Base-by-base conservation (phyloP, 768 basidiomycete genomes). In the Tylopilus felleus region DNA sequence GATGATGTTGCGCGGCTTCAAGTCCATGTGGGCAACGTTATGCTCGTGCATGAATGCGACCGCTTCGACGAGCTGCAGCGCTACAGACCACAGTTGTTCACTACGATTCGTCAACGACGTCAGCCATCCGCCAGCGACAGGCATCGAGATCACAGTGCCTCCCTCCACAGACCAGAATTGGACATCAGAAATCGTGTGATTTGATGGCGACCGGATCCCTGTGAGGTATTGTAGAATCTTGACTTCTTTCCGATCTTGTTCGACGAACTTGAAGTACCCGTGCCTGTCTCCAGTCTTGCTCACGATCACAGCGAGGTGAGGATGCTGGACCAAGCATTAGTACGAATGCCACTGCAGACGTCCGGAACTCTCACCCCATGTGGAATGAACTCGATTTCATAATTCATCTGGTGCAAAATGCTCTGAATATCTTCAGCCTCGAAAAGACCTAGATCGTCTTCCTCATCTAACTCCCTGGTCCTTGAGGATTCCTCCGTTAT, bases 241-340 rank as follows among this genome's bases (percentile, higher is more conserved):
- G 10, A 59, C 43, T 22, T 63, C 57, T 7, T 22, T 21, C 4
- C 7, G 29, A 29, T 47, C 57, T 12, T 8, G 21, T 29, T 51
- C 9, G 1, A 47, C n/a, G 25, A 53, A 62, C 25, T 63, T 59
- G n/a, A 63, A 38, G 27, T 53, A 62, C 21, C 44, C 43, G 3
- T 16, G 31, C n/a, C 14, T 9, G 28, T 48, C 31, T 2, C 25
- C 27, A n/a, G 29, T 8, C 3, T 50, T 44, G 25, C n/a, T 27
- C 27, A 19, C 45, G 14, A 53, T 35, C 8, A 55, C 23, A 0
- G 60, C 57, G 10, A 62, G 52, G 3, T 48, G 35, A 14, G 60
- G 60, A 47, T 62, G 60, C 60, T 62, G 21, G 13, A 17, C 5
- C 4, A 40, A 19, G 22, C n/a, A 4, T 53, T 47, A 41, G 29